Evolutionary conservation across 306 rosid species (phyloP).

Genomic region (Inga oerstediana): DNA sequence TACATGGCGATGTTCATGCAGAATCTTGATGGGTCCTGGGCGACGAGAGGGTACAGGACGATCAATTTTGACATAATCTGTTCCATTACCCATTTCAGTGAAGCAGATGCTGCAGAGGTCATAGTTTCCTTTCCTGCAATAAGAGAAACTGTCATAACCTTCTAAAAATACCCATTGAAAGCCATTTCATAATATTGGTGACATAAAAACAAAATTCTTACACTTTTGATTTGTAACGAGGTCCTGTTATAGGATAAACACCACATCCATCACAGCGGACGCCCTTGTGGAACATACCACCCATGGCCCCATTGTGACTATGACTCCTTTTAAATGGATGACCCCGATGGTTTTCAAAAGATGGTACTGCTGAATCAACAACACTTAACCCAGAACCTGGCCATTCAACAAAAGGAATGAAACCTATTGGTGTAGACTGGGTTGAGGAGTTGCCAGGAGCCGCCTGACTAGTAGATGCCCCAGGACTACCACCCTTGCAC

Average conservation of each 20-base stretch:
- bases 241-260: conserved; percentile 83
- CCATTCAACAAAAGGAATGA: conserved; percentile 38
- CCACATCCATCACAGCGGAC: conserved; percentile 95
- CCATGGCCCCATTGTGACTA: conserved; percentile 45
- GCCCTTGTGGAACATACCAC: conserved; percentile 84
- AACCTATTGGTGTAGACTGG: background rate
- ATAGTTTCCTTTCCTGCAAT: conserved; percentile 72
- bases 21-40: conserved; percentile 38
- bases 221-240: conserved; percentile 91
- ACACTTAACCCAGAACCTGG: conserved; percentile 52
- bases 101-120: conserved; percentile 88
- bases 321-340: conserved; percentile 57
- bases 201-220: conserved; percentile 41
- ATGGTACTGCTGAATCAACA: conserved; percentile 26
- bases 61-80: conserved; percentile 73
- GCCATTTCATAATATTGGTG: background rate
- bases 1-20: conserved; percentile 32
- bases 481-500: conserved; percentile 33
- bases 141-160: background rate
- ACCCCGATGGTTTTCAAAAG: background rate
- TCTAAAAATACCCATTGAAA: background rate
- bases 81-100: conserved; percentile 52
- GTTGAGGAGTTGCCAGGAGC: conserved; percentile 29
- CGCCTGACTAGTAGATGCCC: conserved; percentile 34
- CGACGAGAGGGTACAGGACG: conserved; percentile 49